A percentile compares a stretch with the other conserved stretches of the same genome.
Evolutionary conservation across 345 rosid genomes (phyloP).

Genomic region (Sisymbrium altissimum): DNA sequence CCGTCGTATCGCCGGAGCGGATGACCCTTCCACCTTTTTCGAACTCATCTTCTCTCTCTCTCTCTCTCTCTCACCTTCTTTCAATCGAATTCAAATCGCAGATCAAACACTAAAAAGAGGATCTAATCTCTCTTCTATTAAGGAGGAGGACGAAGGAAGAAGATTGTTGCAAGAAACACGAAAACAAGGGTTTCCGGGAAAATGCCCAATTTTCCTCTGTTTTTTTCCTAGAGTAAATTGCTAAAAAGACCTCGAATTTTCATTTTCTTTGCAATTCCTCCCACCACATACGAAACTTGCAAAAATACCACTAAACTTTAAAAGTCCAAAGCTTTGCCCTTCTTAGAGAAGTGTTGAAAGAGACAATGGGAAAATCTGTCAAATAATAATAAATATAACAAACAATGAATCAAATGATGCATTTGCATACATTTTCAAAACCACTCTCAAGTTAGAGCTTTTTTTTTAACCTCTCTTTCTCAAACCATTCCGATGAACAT

Average conservation of each 20-base stretch:
- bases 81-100: background rate
- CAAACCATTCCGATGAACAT: constrained; percentile 8
- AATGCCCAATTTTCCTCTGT: background rate
- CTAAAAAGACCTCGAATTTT: background rate
- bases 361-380: background rate
- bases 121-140: constrained; percentile 11
- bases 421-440: constrained; percentile 6
- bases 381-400: background rate
- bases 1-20: constrained; percentile 59
- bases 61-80: background rate
- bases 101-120: background rate
- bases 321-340: background rate
- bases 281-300: background rate
- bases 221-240: background rate
- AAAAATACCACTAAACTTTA: background rate
- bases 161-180: background rate
- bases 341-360: background rate
- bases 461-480: background rate
- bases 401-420: constrained; percentile 25
- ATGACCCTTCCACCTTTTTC: constrained; percentile 66
- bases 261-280: background rate
- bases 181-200: constrained; percentile 6
- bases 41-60: constrained; percentile 42
- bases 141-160: background rate
- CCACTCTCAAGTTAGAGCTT: background rate